Conservation (phyloP, 768 basidiomycete genomes). For the Dentipellis fragilis region DNA sequence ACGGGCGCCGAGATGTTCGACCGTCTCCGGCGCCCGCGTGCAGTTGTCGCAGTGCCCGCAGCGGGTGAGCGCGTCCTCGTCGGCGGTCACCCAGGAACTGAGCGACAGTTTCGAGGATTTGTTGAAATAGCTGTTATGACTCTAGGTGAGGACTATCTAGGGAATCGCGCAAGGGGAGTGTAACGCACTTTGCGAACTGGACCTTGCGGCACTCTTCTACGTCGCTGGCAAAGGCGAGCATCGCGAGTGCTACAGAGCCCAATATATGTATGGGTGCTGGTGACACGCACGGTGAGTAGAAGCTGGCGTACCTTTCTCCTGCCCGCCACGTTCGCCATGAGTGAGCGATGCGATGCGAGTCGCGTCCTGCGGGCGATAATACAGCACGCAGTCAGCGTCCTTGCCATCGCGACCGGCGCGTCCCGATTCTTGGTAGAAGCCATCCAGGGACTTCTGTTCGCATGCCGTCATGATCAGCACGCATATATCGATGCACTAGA, state of each 20-base stretch:
- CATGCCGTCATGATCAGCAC: too few relatives aligned
- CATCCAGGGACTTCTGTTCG: slow-evolving; percentile 74
- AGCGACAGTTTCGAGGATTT: slow-evolving; percentile 65
- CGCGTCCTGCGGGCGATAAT: slow-evolving; percentile 73
- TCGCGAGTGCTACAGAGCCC: slow-evolving; percentile 50
- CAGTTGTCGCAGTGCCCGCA: slow-evolving; percentile 96
- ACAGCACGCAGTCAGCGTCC: slow-evolving; percentile 79
- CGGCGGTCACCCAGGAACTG: slow-evolving; percentile 5
- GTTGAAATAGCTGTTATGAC: slow-evolving; percentile 61
- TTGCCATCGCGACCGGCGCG: slow-evolving; percentile 88
- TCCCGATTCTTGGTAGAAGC: slow-evolving; percentile 92
- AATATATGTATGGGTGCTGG: too few relatives aligned
- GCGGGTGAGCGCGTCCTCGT: slow-evolving; percentile 45
- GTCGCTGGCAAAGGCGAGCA: slow-evolving; percentile 76
- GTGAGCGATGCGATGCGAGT: slow-evolving; percentile 48
- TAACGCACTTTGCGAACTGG: slow-evolving; percentile 61
- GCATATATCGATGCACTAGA: too few relatives aligned
- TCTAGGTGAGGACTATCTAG: not conserved
- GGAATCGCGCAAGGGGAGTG: not conserved
- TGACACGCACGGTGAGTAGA: not conserved
- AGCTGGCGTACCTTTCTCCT: slow-evolving; percentile 46
- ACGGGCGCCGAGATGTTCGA: slow-evolving; percentile 60
- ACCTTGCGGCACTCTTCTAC: slow-evolving; percentile 74
- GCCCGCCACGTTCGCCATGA: slow-evolving; percentile 34
- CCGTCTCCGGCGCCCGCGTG: slow-evolving; percentile 39